phyloP scores from a whole-genome alignment of 306 rosid genomes.

The Ceratonia siliqua region DNA sequence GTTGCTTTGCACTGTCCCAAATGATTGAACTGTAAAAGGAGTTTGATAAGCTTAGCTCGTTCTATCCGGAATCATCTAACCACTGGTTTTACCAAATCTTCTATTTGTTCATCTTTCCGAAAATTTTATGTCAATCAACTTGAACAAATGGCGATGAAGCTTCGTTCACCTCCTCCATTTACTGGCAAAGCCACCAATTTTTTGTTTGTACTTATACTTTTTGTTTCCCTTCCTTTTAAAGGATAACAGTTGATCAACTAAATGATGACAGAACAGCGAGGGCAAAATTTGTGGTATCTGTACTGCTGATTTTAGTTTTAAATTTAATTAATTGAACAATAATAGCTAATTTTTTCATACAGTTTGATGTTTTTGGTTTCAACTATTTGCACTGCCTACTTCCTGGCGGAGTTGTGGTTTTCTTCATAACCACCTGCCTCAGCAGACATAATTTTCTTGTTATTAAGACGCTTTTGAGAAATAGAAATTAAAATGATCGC shows the following conservation, averaged over 20 bases:
- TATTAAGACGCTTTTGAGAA: background rate
- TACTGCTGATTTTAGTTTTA: background rate
- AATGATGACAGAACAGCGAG: background rate
- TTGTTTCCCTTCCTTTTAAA: background rate
- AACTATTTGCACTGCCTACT: background rate
- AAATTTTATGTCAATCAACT: constrained; percentile 8
- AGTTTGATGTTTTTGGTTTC: background rate
- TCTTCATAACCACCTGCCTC: background rate
- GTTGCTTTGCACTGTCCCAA: constrained; percentile 74
- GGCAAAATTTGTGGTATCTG: background rate
- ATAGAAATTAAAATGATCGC: background rate
- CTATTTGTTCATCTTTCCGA: constrained; percentile 5
- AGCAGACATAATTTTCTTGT: background rate
- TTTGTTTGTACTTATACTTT: background rate
- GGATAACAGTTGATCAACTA: background rate
- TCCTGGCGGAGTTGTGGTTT: background rate
- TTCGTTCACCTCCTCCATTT: background rate
- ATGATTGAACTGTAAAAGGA: constrained; percentile 33
- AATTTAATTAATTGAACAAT: background rate
- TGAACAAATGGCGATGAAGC: background rate
- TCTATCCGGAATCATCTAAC: constrained; percentile 27
- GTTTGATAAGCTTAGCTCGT: constrained; percentile 20
- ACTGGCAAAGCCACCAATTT: background rate
- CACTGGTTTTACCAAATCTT: background rate
- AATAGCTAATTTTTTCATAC: too few species aligned